phyloP scores from a whole-genome alignment of 2,329 filamentous ascomycete species.

The Penicillium sp. region DNA sequence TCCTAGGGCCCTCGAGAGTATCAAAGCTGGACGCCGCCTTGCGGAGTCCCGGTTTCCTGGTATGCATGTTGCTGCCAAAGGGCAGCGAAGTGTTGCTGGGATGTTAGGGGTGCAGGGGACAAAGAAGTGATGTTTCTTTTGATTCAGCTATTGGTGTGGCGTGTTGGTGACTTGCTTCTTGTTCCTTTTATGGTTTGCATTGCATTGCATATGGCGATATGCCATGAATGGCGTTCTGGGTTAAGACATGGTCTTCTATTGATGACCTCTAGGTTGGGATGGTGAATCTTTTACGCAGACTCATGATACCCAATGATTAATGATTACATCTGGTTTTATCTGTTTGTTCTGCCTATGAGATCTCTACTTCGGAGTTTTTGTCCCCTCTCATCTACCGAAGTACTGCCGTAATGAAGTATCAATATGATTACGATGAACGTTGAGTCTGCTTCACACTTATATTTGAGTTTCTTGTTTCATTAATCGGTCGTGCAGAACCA shows the following conservation, averaged over 20 bases:
- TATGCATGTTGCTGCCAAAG: conserved; percentile 59
- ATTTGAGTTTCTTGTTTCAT: conserved; percentile 4
- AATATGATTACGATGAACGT: too few relatives aligned
- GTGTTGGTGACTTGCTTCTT: neutral
- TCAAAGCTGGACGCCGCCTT: conserved; percentile 71
- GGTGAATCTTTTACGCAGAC: neutral
- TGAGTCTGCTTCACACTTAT: neutral
- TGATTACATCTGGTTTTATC: neutral
- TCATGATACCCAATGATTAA: conserved; percentile 17
- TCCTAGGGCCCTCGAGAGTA: conserved; percentile 74
- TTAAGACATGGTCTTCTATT: neutral
- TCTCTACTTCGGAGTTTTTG: neutral
- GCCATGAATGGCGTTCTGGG: neutral
- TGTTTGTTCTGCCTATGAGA: neutral
- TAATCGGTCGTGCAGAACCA: conserved; percentile 16
- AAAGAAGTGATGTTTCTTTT: neutral
- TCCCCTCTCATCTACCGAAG: neutral
- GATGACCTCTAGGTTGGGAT: neutral
- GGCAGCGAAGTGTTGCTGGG: conserved; percentile 64
- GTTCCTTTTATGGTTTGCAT: neutral
- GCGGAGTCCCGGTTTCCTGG: conserved; percentile 70
- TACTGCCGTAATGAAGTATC: neutral
- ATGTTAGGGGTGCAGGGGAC: conserved; percentile 41
- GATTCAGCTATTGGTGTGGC: neutral
- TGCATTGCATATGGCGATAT: conserved; percentile 3